phyloP scores from a whole-genome alignment of 2,329 filamentous ascomycete genomes.

The Myrmaecium sp. region DNA sequence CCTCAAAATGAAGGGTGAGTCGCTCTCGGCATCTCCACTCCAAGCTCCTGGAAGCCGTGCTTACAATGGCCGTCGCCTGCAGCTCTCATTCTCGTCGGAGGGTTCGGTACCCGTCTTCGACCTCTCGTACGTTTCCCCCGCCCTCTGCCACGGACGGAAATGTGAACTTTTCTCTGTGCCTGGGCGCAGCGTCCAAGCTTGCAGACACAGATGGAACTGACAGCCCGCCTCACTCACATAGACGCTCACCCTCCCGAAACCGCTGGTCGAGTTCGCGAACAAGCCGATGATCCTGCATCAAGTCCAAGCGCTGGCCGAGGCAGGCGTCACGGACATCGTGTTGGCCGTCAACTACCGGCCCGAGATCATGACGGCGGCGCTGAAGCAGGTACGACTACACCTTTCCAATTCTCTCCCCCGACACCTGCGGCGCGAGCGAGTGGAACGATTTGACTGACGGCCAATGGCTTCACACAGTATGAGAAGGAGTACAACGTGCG shows the following conservation, averaged over 20 bases:
- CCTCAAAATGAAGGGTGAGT: constrained; percentile 6
- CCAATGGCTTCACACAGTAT: constrained; percentile 37
- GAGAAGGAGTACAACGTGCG: constrained; percentile 84
- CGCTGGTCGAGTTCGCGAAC: constrained; percentile 95
- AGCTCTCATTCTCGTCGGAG: constrained; percentile 98
- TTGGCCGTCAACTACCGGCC: constrained; percentile 97
- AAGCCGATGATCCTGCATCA: constrained; percentile 99
- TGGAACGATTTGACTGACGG: neutral
- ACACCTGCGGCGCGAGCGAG: neutral
- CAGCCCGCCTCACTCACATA: constrained; percentile 28
- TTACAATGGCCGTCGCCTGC: constrained; percentile 5
- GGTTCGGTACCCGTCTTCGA: constrained; percentile 93
- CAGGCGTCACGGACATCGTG: constrained; percentile 93
- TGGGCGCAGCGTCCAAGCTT: constrained; percentile 7
- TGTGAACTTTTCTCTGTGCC: constrained; percentile 5
- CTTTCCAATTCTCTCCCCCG: constrained; percentile 7
- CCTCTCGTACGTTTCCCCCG: constrained; percentile 51
- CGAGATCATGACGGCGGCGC: constrained; percentile 88
- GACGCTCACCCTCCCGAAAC: constrained; percentile 95
- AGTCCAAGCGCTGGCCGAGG: constrained; percentile 82
- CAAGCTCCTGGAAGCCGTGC: constrained; percentile 3
- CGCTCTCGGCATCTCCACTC: constrained; percentile 1
- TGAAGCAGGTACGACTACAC: constrained; percentile 68
- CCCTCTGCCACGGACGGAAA: constrained; percentile 9
- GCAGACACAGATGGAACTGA: constrained; percentile 11